Conservation (phyloP, 768 basidiomycete genomes). For the Xerocomellus intermedius region DNA sequence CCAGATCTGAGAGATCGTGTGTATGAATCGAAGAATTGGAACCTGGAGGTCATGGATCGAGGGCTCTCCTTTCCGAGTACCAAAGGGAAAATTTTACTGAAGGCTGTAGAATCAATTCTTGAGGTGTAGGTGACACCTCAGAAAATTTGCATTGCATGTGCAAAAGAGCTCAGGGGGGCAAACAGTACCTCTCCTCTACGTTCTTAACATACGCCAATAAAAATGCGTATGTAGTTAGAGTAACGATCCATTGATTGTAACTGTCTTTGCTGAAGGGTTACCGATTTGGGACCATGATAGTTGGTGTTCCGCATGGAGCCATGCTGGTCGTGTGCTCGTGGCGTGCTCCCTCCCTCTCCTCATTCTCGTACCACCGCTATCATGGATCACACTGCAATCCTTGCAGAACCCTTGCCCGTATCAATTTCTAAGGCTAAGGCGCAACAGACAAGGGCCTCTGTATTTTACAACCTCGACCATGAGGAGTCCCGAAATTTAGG, state of each 20-base stretch:
- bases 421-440: constrained; percentile 4
- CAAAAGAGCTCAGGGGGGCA: too few species aligned
- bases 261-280: not conserved
- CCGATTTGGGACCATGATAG: too few species aligned
- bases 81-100: too few species aligned
- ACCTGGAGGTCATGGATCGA: too few species aligned
- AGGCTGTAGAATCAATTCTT: too few species aligned
- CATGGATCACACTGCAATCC: constrained; percentile 15
- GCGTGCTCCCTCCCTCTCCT: constrained; percentile 15
- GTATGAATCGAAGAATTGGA: too few species aligned
- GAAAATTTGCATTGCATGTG: too few species aligned
- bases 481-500: constrained; percentile 27
- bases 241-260: not conserved
- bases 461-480: constrained; percentile 7
- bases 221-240: not conserved
- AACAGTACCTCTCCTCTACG: not conserved
- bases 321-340: constrained; percentile 29
- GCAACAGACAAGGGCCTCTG: constrained; percentile 1
- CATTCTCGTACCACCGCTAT: constrained; percentile 2
- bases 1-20: too few species aligned
- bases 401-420: constrained; percentile 10
- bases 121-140: too few species aligned
- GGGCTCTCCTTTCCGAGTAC: too few species aligned
- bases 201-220: not conserved
- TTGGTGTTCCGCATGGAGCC: not conserved